A percentile compares a stretch with the other conserved stretches of the same genome.
Evolutionary conservation across 495 filamentous ascomycete genomes (phyloP).

Genomic region (Bryoglossum gracile): DNA sequence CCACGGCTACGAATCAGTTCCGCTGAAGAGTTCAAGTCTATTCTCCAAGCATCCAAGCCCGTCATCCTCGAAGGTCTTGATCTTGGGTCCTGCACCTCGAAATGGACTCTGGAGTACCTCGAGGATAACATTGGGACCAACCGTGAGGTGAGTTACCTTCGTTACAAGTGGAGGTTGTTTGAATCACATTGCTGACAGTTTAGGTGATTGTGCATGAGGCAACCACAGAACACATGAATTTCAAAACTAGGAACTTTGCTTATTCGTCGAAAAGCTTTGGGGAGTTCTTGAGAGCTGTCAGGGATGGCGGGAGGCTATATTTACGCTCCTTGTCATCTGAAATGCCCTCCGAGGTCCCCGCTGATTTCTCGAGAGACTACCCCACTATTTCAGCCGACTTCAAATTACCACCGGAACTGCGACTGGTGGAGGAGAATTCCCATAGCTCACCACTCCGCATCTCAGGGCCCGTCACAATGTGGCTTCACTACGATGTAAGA

Average conservation of each 20-base stretch:
- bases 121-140: slow-evolving; percentile 54
- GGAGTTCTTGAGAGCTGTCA: slow-evolving; percentile 57
- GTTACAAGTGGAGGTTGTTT: not conserved
- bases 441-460: slow-evolving; percentile 78
- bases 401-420: slow-evolving; percentile 55
- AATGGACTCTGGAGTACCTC: slow-evolving; percentile 68
- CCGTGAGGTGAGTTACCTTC: slow-evolving; percentile 48
- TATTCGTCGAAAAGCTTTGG: slow-evolving; percentile 64
- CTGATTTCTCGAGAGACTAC: slow-evolving; percentile 63
- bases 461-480: slow-evolving; percentile 78
- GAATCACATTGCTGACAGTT: slow-evolving; percentile 12
- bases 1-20: slow-evolving; percentile 32
- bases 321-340: slow-evolving; percentile 64
- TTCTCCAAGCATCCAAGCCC: slow-evolving; percentile 53
- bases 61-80: slow-evolving; percentile 57
- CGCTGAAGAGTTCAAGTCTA: slow-evolving; percentile 46
- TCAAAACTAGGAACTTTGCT: slow-evolving; percentile 72
- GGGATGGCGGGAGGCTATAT: slow-evolving; percentile 57
- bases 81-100: slow-evolving; percentile 57
- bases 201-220: slow-evolving; percentile 68
- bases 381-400: slow-evolving; percentile 64
- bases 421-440: slow-evolving; percentile 48
- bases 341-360: slow-evolving; percentile 59
- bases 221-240: slow-evolving; percentile 60
- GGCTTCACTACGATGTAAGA: slow-evolving; percentile 84